A percentile compares a stretch with the other conserved stretches of the same genome.
Conservation (phyloP, 495 filamentous ascomycete genomes). For the Hypoxylon crocopeplum region DNA sequence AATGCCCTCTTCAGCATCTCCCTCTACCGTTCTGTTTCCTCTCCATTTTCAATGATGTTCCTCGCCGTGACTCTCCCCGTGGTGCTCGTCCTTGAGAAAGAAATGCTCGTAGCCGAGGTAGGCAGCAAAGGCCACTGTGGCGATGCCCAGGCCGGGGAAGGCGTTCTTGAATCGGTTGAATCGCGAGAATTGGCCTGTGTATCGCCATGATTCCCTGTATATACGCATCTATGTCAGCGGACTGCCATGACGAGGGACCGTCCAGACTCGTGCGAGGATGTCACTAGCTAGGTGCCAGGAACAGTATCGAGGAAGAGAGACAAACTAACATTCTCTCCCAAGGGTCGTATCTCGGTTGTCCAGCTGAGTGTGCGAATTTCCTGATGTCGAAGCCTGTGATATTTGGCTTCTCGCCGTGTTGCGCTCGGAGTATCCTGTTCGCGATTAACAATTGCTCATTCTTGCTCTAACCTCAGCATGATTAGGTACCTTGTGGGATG, state of each 20-base stretch:
- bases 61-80: constrained; percentile 56
- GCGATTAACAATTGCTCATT: constrained; percentile 6
- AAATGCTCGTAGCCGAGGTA: constrained; percentile 90
- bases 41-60: constrained; percentile 42
- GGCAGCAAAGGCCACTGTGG: constrained; percentile 84
- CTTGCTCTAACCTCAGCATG: background rate
- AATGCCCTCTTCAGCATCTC: constrained; percentile 8
- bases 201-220: constrained; percentile 90
- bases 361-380: constrained; percentile 72
- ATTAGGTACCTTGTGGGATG: constrained; percentile 50
- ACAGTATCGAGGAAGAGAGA: constrained; percentile 31
- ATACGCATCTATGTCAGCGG: constrained; percentile 12
- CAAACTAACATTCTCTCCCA: constrained; percentile 76
- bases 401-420: constrained; percentile 59
- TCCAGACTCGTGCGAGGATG: constrained; percentile 16
- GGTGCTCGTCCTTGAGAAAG: constrained; percentile 81
- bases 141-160: constrained; percentile 91
- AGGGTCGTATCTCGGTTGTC: constrained; percentile 77
- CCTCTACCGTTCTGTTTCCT: background rate
- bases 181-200: constrained; percentile 82
- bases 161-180: constrained; percentile 84
- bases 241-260: background rate
- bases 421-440: constrained; percentile 48
- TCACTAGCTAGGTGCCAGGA: background rate
- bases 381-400: constrained; percentile 84